Percentiles rank a stretch among this genome's conserved stretches.
These are phyloP conservation scores for Fragilariopsis cylindrus DNA, from an alignment of 108 stramenopile genomes.

Conservation along the genomic window DNA sequence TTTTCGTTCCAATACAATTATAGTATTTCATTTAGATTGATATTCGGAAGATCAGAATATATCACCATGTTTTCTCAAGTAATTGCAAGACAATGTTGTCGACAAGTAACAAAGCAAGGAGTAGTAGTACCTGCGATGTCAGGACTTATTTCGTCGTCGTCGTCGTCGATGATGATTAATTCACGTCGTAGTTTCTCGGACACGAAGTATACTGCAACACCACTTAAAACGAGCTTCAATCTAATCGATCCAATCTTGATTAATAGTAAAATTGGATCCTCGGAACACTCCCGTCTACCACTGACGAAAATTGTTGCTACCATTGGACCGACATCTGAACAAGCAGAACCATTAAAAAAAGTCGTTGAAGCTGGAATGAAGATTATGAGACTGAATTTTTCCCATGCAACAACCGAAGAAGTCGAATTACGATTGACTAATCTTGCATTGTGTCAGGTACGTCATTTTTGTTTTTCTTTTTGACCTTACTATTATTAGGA, in stretches of 20 bases:
- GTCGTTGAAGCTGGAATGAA: conserved; percentile 84
- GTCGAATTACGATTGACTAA: conserved; percentile 87
- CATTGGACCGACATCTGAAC: conserved; percentile 93
- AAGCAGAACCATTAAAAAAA: conserved; percentile 71
- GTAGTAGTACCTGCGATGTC: no score
- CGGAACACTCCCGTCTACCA: conserved; percentile 41
- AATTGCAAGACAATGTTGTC: conserved; percentile 1
- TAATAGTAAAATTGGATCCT: neutral
- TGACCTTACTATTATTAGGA: neutral
- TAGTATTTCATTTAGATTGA: neutral
- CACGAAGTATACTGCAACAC: neutral
- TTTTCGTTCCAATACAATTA: no score
- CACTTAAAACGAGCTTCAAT: conserved; percentile 40
- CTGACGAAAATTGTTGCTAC: conserved; percentile 94
- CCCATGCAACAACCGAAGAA: conserved; percentile 95
- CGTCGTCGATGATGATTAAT: no score
- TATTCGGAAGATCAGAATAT: neutral
- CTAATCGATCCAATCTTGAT: conserved; percentile 38
- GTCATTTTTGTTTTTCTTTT: neutral
- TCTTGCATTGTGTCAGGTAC: conserved; percentile 64
- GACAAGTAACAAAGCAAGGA: neutral
- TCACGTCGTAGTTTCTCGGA: neutral
- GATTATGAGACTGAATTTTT: conserved; percentile 95
- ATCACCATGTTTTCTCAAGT: conserved; percentile 4
- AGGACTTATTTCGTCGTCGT: no score